phyloP scores from a whole-genome alignment of 148 eudicot genomes.

The Diospyros kaki region DNA sequence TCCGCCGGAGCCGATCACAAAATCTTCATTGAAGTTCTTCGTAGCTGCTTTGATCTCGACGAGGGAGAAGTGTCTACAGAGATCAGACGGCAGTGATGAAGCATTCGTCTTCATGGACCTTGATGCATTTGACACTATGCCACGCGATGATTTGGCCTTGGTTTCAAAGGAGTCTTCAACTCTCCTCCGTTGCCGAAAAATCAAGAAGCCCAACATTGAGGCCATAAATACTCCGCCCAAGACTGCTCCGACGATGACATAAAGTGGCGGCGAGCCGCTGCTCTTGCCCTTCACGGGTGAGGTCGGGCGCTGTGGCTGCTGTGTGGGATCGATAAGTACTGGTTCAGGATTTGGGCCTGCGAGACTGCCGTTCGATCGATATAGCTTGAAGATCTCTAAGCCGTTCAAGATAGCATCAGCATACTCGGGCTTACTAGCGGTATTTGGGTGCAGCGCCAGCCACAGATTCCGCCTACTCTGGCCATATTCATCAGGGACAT shows the following conservation, averaged over 20 bases:
- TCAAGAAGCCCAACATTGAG: not conserved
- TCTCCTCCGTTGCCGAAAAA: conserved; percentile 6
- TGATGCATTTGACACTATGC: not conserved
- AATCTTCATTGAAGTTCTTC: not conserved
- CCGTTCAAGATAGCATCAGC: conserved; percentile 27
- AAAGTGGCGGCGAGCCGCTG: not conserved
- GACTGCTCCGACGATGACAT: not conserved
- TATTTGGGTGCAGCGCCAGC: conserved; percentile 26
- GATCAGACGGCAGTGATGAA: not conserved
- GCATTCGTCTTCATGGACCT: too few species aligned
- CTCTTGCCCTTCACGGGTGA: not conserved
- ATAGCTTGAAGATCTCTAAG: conserved; percentile 29
- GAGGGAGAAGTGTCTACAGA: not conserved
- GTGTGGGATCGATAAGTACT: not conserved
- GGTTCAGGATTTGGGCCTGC: conserved; percentile 24
- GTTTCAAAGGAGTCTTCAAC: not conserved
- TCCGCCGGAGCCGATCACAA: not conserved
- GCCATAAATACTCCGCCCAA: not conserved
- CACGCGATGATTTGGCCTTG: not conserved
- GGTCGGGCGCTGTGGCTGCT: not conserved
- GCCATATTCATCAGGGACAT: not conserved
- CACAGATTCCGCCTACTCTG: conserved; percentile 11
- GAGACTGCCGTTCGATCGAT: conserved; percentile 10
- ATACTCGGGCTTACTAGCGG: not conserved
- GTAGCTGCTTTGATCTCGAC: conserved; percentile 7